Base-by-base conservation (phyloP, 2,329 filamentous ascomycete genomes). In the Xylariaceae sp. region DNA sequence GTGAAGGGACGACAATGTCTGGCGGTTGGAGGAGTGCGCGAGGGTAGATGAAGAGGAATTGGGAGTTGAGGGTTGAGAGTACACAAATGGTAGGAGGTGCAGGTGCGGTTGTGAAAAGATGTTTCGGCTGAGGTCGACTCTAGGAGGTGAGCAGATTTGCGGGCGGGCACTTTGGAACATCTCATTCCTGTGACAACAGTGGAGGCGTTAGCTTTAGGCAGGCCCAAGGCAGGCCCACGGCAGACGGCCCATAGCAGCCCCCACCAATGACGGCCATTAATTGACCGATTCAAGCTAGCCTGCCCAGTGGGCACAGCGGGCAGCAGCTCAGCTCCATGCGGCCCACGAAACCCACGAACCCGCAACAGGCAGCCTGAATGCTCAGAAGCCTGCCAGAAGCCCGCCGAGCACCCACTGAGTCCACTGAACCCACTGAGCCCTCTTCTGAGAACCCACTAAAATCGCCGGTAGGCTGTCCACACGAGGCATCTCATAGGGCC, bases 131-230 rank as follows among this genome's bases (percentile, higher is more conserved):
- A 30, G 23, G 23, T 30, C 23, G 60, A 44, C 50, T 44, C 39
- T 13, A 49, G 37, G 54, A 15, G 15, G 57, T 42, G n/a, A 51
- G 48, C 47, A 44, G 47, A 54, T 57, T 59, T 56, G 42, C 42
- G 42, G 37, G 13, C 9, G 37, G 23, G 23, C 23, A 30, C 13
- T 13, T 45, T 63, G 61, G 61, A 63, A 70, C 71, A 63, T 67
- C 65, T 64, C 71, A 74, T 74, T 73, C 73, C 72, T 73, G 68
- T 68, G 72, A 71, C 73, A 73, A 73, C 71, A 67, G 65, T 68
- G 23, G 51, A 65, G 67, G 23, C 23, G 23, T 30, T 30, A 30
- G 23, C 23, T 30, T 30, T 30, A 30, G 23, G 23, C 23, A 30
- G 23, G 23, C 23, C 23, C 23, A 30, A 30, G 23, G 23, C 23